A percentile compares a stretch with the other conserved stretches of the same genome.
These are phyloP conservation scores for Cyclostephanos invisitatus DNA, from an alignment of 108 stramenopile species.

Conservation along the genomic window DNA sequence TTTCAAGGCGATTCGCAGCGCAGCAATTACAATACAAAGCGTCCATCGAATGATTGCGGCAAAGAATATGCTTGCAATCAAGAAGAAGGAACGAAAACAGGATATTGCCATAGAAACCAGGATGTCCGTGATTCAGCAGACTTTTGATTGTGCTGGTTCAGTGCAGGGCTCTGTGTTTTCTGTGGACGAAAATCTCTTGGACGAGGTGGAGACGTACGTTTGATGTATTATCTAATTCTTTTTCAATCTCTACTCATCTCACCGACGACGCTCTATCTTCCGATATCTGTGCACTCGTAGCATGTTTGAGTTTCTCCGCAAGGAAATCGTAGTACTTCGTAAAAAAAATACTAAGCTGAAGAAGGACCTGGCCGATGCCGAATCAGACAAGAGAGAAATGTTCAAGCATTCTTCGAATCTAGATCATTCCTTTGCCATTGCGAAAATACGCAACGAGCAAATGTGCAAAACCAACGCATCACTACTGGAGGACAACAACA, in stretches of 20 bases:
- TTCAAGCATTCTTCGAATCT: constrained; percentile 39
- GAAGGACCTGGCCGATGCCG: constrained; percentile 39
- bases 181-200: constrained; percentile 51
- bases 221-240: background rate
- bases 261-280: background rate
- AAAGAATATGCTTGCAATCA: constrained; percentile 19
- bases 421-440: constrained; percentile 44
- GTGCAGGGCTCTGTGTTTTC: constrained; percentile 43
- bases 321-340: constrained; percentile 53
- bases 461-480: constrained; percentile 44
- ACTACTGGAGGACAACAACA: constrained; percentile 40
- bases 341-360: constrained; percentile 52
- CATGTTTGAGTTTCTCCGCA: constrained; percentile 60
- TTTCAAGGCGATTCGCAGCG: constrained; percentile 16
- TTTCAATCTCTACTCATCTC: constrained; percentile 1
- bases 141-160: constrained; percentile 49
- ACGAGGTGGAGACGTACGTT: constrained; percentile 51
- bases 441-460: constrained; percentile 49
- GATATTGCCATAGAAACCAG: constrained; percentile 30
- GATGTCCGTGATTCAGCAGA: constrained; percentile 52
- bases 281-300: constrained; percentile 4
- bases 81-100: constrained; percentile 37
- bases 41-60: constrained; percentile 28
- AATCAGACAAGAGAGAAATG: constrained; percentile 53
- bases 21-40: constrained; percentile 32